A percentile compares a stretch with the other conserved stretches of the same genome.
Conservation (phyloP, 768 basidiomycete species). For the Macrolepiota fuliginosa region DNA sequence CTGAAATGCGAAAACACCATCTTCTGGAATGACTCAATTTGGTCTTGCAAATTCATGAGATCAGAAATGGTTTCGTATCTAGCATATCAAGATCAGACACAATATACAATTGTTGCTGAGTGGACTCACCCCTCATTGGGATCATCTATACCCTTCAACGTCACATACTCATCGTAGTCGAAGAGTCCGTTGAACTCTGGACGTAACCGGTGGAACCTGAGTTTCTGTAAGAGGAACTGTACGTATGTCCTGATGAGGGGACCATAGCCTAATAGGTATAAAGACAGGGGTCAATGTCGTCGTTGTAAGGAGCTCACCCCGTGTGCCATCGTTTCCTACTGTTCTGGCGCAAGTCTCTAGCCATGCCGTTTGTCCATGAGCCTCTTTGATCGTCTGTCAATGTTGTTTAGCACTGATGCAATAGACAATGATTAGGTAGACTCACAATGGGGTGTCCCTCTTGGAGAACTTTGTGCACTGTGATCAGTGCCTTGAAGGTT, state of each 20-base stretch:
- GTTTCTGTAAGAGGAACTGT: conserved; percentile 91
- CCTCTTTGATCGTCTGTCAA: conserved; percentile 91
- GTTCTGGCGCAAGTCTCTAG: conserved; percentile 95
- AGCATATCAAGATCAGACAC: conserved; percentile 14
- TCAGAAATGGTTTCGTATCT: conserved; percentile 98
- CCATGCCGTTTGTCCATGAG: conserved; percentile 96
- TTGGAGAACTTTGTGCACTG: conserved; percentile 96
- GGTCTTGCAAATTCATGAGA: conserved; percentile 96
- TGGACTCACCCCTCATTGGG: conserved; percentile 92
- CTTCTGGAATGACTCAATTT: conserved; percentile 98
- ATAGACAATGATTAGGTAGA: conserved; percentile 10
- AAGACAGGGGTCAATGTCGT: conserved; percentile 4
- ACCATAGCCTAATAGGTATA: conserved; percentile 68
- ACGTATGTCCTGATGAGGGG: conserved; percentile 94
- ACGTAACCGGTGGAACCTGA: conserved; percentile 92
- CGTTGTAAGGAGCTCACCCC: conserved; percentile 48
- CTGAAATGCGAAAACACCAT: conserved; percentile 95
- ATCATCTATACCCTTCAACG: conserved; percentile 95
- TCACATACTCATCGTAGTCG: conserved; percentile 98
- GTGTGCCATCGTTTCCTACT: conserved; percentile 69
- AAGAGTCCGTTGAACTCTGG: conserved; percentile 99
- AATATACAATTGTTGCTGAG: neutral
- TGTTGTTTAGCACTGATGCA: conserved; percentile 6
- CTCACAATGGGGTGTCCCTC: conserved; percentile 93
- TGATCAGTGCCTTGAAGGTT: conserved; percentile 97